Conservation (phyloP, 345 rosid genomes). For the Eucalyptus cloeziana region DNA sequence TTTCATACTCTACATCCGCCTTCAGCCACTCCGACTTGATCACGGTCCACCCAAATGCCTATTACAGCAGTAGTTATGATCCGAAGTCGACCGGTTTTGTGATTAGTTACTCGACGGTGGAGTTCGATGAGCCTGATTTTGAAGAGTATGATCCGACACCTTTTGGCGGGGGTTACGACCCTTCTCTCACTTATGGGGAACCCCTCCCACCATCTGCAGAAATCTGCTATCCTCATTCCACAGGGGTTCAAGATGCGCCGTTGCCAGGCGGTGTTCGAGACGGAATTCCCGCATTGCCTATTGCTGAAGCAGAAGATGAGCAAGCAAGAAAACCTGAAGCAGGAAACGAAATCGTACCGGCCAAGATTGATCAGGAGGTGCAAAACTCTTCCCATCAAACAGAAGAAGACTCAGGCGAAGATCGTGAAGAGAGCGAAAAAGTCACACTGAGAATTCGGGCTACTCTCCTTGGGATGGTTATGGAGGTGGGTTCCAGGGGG, state of each 20-base stretch:
- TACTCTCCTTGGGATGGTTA: neutral
- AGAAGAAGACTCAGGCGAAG: neutral
- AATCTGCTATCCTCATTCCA: conserved; percentile 47
- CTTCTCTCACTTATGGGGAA: conserved; percentile 41
- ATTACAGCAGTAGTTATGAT: neutral
- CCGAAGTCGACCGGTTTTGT: conserved; percentile 15
- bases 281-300: neutral
- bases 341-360: conserved; percentile 2
- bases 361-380: neutral
- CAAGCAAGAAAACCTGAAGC: neutral
- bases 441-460: neutral
- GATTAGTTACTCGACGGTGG: conserved; percentile 22
- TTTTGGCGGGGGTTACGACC: conserved; percentile 64
- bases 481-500: conserved; percentile 1
- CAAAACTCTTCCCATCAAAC: neutral
- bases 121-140: conserved; percentile 24
- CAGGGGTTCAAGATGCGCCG: neutral
- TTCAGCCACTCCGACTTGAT: conserved; percentile 22
- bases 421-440: neutral
- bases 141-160: conserved; percentile 78
- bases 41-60: conserved; percentile 8
- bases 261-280: neutral
- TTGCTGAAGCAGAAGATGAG: neutral
- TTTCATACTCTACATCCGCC: conserved; percentile 34
- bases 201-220: conserved; percentile 51